Base-by-base conservation (phyloP, 441 rosid species). In the Jatropha podagrica region DNA sequence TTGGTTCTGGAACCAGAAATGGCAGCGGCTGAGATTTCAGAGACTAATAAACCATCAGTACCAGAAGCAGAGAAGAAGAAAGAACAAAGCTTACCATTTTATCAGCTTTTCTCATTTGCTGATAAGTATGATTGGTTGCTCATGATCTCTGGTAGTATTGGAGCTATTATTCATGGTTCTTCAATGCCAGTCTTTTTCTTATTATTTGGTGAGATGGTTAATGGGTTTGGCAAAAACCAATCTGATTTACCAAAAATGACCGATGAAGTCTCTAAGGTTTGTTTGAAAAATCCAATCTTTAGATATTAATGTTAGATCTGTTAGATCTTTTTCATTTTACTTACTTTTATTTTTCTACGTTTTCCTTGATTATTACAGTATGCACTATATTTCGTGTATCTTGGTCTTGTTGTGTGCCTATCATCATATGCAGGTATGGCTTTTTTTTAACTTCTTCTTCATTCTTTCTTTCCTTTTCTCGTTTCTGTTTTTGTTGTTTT, bases 211-310 rank as follows among this genome's bases (percentile, higher is more conserved):
- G 87, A 95, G 85, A 93, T 95, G 99, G 94, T 95, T 60, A 95
- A 95, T 79, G 99, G 99, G 8, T 95, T 95, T 78, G 99, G 99
- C 62, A 87, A 93, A 83, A 95, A 95, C 83, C 99, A 95, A 80
- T 83, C 91, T 81, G 94, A 95, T 88, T 86, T 95, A 77, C 75
- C 78, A 55, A 90, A 88, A 75, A 92, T 95, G 99, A 91, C 93
- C 32, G 89, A 95, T 40, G 98, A 95, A 90, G 99, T 95, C 65
- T 85, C 92, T 9, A 91, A 83, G 94, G 98, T 93, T 41, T 46
- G 60, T 10, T 27, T 12, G 23, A 69, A 37, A 32, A 44, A 59
- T 55, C 51, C 41, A 62, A 49, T 41, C 13, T 17, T n/a, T 69
- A 41, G 40, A 17, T 59, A 40, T 58, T 27, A 60, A 38, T 67